A percentile compares a stretch with the other conserved stretches of the same genome.
phyloP scores from a whole-genome alignment of 768 basidiomycete genomes.

The Rhodotorula diobovata region DNA sequence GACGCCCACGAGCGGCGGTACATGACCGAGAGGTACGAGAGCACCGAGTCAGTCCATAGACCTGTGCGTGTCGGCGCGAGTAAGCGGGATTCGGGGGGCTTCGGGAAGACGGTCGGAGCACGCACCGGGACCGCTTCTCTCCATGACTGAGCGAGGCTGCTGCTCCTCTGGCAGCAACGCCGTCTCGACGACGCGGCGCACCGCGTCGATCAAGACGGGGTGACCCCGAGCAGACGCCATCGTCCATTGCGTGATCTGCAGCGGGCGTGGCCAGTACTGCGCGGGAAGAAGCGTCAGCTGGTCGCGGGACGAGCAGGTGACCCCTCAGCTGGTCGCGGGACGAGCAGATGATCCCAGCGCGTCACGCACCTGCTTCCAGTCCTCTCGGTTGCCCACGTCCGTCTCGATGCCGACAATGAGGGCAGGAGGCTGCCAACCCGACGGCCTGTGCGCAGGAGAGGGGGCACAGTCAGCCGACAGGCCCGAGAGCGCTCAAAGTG shows the following conservation, averaged over 20 bases:
- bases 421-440: conserved; percentile 41
- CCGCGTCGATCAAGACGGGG: conserved; percentile 50
- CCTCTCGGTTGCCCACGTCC: conserved; percentile 51
- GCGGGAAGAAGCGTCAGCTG: background rate
- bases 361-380: conserved; percentile 50
- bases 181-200: conserved; percentile 47
- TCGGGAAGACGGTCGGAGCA: background rate
- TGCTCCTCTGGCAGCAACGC: conserved; percentile 39
- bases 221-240: conserved; percentile 49
- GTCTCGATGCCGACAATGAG: conserved; percentile 52
- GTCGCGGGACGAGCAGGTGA: background rate
- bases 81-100: background rate
- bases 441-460: conserved; percentile 6
- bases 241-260: conserved; percentile 54
- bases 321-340: too few species aligned
- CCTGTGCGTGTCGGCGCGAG: background rate
- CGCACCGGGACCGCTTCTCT: conserved; percentile 50
- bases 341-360: background rate
- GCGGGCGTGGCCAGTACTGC: conserved; percentile 47
- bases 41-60: conserved; percentile 47
- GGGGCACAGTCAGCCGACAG: too few species aligned
- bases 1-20: conserved; percentile 49
- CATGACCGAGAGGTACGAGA: conserved; percentile 47
- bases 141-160: conserved; percentile 48
- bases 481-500: too few species aligned